Conservation (phyloP, 768 basidiomycete species). For the Mycena olivaceomarginata region DNA sequence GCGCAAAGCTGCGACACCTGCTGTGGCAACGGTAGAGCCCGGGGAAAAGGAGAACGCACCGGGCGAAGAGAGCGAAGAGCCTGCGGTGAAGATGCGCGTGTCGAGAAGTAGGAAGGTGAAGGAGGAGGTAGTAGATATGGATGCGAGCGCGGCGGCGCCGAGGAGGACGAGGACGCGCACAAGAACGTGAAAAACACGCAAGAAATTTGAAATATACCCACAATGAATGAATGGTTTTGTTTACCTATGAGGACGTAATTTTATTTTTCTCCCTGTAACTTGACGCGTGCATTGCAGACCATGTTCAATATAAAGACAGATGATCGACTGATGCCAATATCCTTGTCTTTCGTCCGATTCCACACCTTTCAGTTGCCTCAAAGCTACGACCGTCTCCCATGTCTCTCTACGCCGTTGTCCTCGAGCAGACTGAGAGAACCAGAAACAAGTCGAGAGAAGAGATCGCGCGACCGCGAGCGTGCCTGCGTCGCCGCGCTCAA, state of each 20-base stretch:
- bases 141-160: constrained; percentile 50
- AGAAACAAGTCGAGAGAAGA: background rate
- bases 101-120: constrained; percentile 57
- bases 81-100: constrained; percentile 57
- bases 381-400: too few species aligned
- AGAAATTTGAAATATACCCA: background rate
- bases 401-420: background rate
- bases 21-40: constrained; percentile 49
- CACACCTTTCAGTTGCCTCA: too few species aligned
- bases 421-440: background rate
- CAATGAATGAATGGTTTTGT: background rate
- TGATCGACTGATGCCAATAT: too few species aligned
- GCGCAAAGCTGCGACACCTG: constrained; percentile 29
- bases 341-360: too few species aligned
- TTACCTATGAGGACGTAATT: background rate
- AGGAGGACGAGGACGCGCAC: constrained; percentile 56
- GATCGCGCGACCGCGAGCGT: background rate
- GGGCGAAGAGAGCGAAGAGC: constrained; percentile 52
- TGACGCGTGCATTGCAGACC: too few species aligned
- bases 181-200: constrained; percentile 48
- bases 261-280: too few species aligned
- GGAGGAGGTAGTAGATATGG: constrained; percentile 43
- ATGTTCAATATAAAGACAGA: too few species aligned
- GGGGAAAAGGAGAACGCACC: constrained; percentile 66
- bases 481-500: background rate